These are phyloP conservation scores for Silene uniflora DNA, from an alignment of 148 eudicot species.

Conservation along the genomic window DNA sequence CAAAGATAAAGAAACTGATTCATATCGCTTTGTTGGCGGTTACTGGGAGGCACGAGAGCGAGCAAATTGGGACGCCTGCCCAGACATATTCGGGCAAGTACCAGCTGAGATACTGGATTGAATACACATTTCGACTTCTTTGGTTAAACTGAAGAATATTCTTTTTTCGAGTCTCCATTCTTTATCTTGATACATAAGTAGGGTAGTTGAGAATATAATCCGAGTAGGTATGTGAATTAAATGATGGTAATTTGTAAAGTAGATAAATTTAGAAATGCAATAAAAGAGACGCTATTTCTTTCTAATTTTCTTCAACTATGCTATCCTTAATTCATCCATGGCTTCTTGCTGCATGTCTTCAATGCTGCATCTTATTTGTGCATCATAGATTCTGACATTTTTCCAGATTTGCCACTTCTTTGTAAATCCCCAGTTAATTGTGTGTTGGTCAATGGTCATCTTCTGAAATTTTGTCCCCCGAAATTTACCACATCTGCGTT, in stretches of 20 bases:
- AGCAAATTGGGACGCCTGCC: constrained; percentile 72
- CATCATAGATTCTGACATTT: too few relatives aligned
- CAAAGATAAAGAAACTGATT: constrained; percentile 54
- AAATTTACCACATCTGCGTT: too few relatives aligned
- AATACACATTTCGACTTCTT: constrained; percentile 18
- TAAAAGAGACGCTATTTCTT: constrained; percentile 14
- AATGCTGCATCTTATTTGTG: neutral
- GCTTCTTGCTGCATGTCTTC: neutral
- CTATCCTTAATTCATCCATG: neutral
- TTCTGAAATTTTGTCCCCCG: too few relatives aligned
- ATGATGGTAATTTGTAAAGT: constrained; percentile 34
- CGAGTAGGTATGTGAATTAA: constrained; percentile 25
- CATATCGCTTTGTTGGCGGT: constrained; percentile 62
- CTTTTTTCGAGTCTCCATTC: constrained; percentile 20
- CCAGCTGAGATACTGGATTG: constrained; percentile 54
- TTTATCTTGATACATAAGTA: constrained; percentile 27
- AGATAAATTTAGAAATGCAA: constrained; percentile 25
- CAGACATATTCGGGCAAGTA: constrained; percentile 81
- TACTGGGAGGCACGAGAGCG: constrained; percentile 90
- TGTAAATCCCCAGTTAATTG: too few relatives aligned
- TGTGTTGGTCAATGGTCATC: too few relatives aligned
- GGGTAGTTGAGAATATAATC: constrained; percentile 23
- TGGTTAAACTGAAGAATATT: constrained; percentile 13
- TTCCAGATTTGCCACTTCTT: too few relatives aligned
- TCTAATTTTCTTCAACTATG: neutral